Evolutionary conservation across 352 stramenopile species (phyloP).

Genomic region (Globisporangium perplexum): DNA sequence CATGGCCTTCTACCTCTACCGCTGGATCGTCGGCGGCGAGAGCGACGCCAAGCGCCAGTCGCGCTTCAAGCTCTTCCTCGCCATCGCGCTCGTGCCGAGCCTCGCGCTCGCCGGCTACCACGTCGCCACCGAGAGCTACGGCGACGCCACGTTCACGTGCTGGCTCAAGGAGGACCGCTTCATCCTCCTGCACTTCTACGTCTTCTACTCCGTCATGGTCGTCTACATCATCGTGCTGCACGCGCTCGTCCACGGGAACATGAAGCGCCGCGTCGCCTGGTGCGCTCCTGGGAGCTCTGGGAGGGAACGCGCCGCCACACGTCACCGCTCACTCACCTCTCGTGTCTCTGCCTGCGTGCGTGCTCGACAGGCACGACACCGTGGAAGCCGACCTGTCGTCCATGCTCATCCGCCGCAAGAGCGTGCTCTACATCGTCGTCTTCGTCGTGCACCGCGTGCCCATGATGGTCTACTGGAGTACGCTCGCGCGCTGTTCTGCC

Average conservation of each 20-base stretch:
- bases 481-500: conserved; percentile 7
- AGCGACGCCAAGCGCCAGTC: conserved; percentile 57
- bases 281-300: conserved; percentile 5
- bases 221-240: conserved; percentile 70
- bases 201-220: conserved; percentile 62
- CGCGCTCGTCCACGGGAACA: conserved; percentile 53
- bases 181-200: conserved; percentile 77
- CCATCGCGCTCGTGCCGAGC: conserved; percentile 45
- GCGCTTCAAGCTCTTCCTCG: conserved; percentile 50
- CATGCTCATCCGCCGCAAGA: conserved; percentile 61
- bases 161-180: conserved; percentile 60
- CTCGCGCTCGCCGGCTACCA: conserved; percentile 49
- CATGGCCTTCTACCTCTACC: conserved; percentile 78
- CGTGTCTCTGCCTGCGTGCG: conserved; percentile 1
- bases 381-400: conserved; percentile 59
- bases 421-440: conserved; percentile 67
- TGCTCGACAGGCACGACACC: conserved; percentile 38
- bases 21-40: conserved; percentile 71
- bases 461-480: conserved; percentile 71
- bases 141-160: conserved; percentile 80
- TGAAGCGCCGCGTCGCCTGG: conserved; percentile 57
- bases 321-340: no score
- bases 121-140: conserved; percentile 53
- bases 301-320: no score
- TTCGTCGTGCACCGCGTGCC: conserved; percentile 62